Base-by-base conservation (phyloP, 2,329 filamentous ascomycete genomes). In the Achaetomium macrosporum region DNA sequence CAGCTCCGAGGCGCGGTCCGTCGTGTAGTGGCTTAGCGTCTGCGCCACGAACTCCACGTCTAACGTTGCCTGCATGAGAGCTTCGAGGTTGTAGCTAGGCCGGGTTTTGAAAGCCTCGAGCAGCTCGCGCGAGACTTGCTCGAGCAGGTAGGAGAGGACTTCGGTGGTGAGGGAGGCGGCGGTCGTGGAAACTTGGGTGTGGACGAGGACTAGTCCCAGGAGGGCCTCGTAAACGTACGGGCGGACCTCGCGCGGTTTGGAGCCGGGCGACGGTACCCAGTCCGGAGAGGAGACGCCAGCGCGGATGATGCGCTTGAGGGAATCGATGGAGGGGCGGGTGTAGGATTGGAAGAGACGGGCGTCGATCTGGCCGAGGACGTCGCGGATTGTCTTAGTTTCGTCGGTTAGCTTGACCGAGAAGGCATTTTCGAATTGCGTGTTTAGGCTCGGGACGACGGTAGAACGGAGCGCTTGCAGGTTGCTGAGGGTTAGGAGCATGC, bases 21-120 rank as follows among this genome's bases (percentile, higher is more conserved):
- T 93, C 0, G 89, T 93, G 69, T 95, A 99, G 61, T 91, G 85
- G 56, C 82, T 88, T 33, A 99, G 78, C 5, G 92, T 96, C 73
- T 99, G 93, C 1, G 91, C 89, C 53, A 97, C 85, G 66, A 99
- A 97, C 70, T 99, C 93, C 1, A 96, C 91, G 65, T 99, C 93
- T 1, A 99, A 81, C 0, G 93, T 99, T 1, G 95, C 95, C 71
- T 99, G 95, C 85, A 97, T 95, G 47, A 99, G 80, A 7, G 88
- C 85, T 5, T 86, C 77, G 0, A 99, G 82, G 1, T 83, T 79
- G 71, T 93, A 97, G 17, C 75, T 76, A 5, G 76, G 69, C 7
- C 85, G 83, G 35, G 68, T 79, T 76, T 73, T 74, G 76, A 97
- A 96, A 0, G 89, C 85, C 29, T 85, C 80, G 15, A 96, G 83